phyloP scores from a whole-genome alignment of 2,329 filamentous ascomycete species.

The Leptographium galeiforme region DNA sequence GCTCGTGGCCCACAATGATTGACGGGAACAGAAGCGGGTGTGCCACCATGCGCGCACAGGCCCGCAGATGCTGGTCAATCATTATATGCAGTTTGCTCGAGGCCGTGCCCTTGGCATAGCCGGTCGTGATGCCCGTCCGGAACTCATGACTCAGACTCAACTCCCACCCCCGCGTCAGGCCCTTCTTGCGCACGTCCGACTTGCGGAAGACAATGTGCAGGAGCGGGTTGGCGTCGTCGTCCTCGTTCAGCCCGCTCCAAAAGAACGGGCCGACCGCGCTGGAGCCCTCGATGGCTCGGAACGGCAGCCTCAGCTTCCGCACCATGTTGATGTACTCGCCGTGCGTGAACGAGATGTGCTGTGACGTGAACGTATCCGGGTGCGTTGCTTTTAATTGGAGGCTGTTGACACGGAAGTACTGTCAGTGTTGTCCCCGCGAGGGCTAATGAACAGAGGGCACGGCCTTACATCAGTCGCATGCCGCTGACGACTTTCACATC shows the following conservation, averaged over 20 bases:
- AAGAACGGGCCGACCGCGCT: constrained; percentile 50
- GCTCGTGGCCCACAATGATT: constrained; percentile 45
- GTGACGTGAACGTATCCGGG: constrained; percentile 43
- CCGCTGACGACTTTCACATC: constrained; percentile 34
- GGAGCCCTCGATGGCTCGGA: constrained; percentile 43
- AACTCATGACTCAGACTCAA: constrained; percentile 47
- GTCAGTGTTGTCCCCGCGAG: neutral
- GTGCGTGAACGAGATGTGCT: constrained; percentile 38
- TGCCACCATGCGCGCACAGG: constrained; percentile 33
- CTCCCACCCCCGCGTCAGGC: constrained; percentile 50
- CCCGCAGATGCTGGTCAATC: constrained; percentile 32
- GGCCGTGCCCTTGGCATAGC: constrained; percentile 47
- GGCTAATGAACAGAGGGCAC: neutral
- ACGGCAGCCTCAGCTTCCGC: constrained; percentile 37
- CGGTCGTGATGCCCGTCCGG: constrained; percentile 40
- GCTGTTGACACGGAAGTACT: constrained; percentile 19
- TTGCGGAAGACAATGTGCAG: constrained; percentile 52
- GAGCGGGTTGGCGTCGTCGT: constrained; percentile 40
- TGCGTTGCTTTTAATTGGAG: constrained; percentile 43
- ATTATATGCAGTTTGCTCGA: constrained; percentile 38
- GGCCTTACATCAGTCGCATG: constrained; percentile 38
- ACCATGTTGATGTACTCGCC: constrained; percentile 43
- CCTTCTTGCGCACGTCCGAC: constrained; percentile 53
- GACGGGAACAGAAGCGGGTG: constrained; percentile 47
- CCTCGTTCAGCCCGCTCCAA: constrained; percentile 44